Evolutionary conservation across 345 rosid genomes (phyloP).

Genomic region (Draba incana): DNA sequence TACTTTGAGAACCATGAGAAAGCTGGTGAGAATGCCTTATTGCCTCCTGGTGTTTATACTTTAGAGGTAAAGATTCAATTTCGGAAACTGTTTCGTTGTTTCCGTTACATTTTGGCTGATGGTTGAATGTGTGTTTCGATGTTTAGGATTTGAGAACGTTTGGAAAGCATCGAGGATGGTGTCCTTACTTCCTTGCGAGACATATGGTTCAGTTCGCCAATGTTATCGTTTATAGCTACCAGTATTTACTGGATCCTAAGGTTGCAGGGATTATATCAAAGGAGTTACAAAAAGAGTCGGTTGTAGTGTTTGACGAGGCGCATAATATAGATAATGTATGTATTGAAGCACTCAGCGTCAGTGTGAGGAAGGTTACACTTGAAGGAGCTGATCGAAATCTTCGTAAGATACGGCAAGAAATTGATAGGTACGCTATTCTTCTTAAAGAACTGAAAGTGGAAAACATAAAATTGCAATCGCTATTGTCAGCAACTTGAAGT

Average conservation of each 20-base stretch:
- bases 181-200: slow-evolving; percentile 91
- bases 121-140: slow-evolving; percentile 5
- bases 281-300: slow-evolving; percentile 95
- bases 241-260: slow-evolving; percentile 95
- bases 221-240: slow-evolving; percentile 94
- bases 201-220: slow-evolving; percentile 96
- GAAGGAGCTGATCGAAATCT: slow-evolving; percentile 96
- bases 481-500: slow-evolving; percentile 18
- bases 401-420: slow-evolving; percentile 68
- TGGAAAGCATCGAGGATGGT: slow-evolving; percentile 90
- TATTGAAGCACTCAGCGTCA: slow-evolving; percentile 96
- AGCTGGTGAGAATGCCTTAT: slow-evolving; percentile 70
- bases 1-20: slow-evolving; percentile 85
- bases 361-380: slow-evolving; percentile 86
- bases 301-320: slow-evolving; percentile 96
- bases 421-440: slow-evolving; percentile 64
- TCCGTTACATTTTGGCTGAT: slow-evolving; percentile 11
- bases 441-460: neutral
- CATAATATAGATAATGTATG: slow-evolving; percentile 98
- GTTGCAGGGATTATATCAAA: slow-evolving; percentile 97
- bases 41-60: slow-evolving; percentile 97
- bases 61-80: slow-evolving; percentile 58
- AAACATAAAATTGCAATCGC: neutral
- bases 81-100: neutral
- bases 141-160: slow-evolving; percentile 77